Evolutionary conservation across 2,329 filamentous ascomycete species (phyloP), one percentile per base, ranked within the genome.

Genomic region (Cryphonectria nitschkei): DNA sequence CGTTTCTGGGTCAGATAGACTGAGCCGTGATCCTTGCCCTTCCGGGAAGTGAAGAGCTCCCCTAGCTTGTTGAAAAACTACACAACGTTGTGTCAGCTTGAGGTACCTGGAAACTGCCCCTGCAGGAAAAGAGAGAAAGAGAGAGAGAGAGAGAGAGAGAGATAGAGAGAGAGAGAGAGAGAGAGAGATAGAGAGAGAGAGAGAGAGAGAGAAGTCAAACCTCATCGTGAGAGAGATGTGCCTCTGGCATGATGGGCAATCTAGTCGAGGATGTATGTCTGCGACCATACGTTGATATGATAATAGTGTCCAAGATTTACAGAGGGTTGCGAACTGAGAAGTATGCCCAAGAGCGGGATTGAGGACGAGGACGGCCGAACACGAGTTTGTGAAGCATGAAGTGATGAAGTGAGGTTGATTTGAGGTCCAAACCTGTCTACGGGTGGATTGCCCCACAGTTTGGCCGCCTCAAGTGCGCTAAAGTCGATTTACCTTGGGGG

Each of bases 1-100:
- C 92, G 87, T 79, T 95, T 95, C 78, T 97, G 93, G 67, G 88
- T 91, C 71, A 97, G 84, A 80, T 88, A 91, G 74, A 97, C 84
- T 66, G 90, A 89, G 76, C 92, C 92, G 80, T 94, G 91, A 76
- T 91, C 88, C 79, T 90, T 90, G 77, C 87, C 85, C 77, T 91
- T 91, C 73, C 87, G 87, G 74, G 85, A 80, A 73, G 88, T 85
- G 81, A 96, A 92, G 74, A 95, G 89, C 76, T 89, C 85, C 67
- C 84, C 82, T 74, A 95, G 86, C 77, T 87, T 86, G 73, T 84
- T 82, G 82, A 95, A 94, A 86, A 95, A 95, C 92, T 95, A 77
- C 13, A 60, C 6, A 50, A 11, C 50, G 29, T 29, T n/a, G 39
- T 22, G 52, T 72, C 56, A 78, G 73, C 74, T 65, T 50, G 32